Base-by-base conservation (phyloP, 225 moss, liverwort and hornwort genomes). In the Marchantia paleacea region DNA sequence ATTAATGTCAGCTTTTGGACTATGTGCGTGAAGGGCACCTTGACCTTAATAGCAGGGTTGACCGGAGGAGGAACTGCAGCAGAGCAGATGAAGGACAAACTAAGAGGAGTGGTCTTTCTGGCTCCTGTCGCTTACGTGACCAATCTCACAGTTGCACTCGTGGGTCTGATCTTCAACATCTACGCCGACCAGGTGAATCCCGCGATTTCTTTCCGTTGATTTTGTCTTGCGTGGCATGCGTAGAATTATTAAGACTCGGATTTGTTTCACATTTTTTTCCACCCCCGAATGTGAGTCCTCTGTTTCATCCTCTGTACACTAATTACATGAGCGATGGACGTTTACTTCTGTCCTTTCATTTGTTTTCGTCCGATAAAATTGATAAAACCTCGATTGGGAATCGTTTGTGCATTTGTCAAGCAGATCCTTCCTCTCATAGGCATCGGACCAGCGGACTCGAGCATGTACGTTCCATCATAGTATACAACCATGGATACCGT, bases 341-440 rank as follows among this genome's bases (percentile, higher is more conserved):
- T 5, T 5, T 39, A 2, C 39, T 39, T 39, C 39, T 39, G 39
- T 5, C 39, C 39, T 5, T 2, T 39, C 39, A 39, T 39, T 39
- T 39, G 5, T 2, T 39, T 39, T 39, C 39, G 2, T 39, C 39
- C 39, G 39, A 39, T 39, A 2, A 39, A 39, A 2, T 39, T 12
- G 12, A 30, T 68, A 9, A 68, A 39, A 68, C 10, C 3, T 39
- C 4, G 0, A 14, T 11, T 39, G 16, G n/a, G 28, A 20, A 7
- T 24, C 28, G 11, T 28, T 65, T 65, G n/a, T 31, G 12, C 30
- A 31, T 31, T 28, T 68, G 12, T 25, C 29, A 16, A 39, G 19
- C 81, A 86, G 86, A 66, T 86, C 54, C 83, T 65, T 62, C 63
- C 81, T 63, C 10, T 68, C 2, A 22, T 86, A n/a, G 83, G 83